Percentiles rank a stretch among this genome's conserved stretches.
Evolutionary conservation across 2,329 filamentous ascomycete species (phyloP).

Genomic region (Claviceps digitariae): DNA sequence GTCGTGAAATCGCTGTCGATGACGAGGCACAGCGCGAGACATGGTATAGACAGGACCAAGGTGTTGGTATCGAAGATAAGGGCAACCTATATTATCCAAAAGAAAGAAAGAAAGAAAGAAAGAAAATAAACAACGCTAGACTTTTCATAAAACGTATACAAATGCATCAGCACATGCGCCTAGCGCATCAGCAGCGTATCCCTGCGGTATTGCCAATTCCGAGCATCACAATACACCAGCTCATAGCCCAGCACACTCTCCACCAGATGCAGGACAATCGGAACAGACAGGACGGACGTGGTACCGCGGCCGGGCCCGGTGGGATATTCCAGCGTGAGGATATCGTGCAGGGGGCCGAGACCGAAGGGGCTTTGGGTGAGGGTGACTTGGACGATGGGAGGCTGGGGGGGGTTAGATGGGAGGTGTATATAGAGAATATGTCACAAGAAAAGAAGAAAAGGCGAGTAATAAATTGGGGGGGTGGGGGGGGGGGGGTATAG

Average conservation of each 20-base stretch:
- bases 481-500: too few species aligned
- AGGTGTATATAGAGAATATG: too few species aligned
- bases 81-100: neutral
- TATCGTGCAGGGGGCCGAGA: constrained; percentile 29
- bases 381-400: constrained; percentile 26
- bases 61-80: neutral
- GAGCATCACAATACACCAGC: constrained; percentile 11
- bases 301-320: constrained; percentile 18
- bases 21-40: neutral
- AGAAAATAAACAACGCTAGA: too few species aligned
- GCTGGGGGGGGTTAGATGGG: constrained; percentile 16
- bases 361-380: constrained; percentile 32
- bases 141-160: too few species aligned
- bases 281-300: constrained; percentile 23
- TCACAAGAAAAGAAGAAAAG: too few species aligned
- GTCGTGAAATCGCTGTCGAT: neutral
- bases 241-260: constrained; percentile 34
- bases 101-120: too few species aligned
- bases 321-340: constrained; percentile 22
- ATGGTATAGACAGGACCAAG: neutral
- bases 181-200: constrained; percentile 7
- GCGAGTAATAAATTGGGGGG: too few species aligned
- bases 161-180: too few species aligned
- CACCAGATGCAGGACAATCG: constrained; percentile 30
- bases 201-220: constrained; percentile 14